Evolutionary conservation across 1,284 basidiomycete genomes (phyloP), one percentile per base, ranked within the genome.

Genomic region (Ustilago hordei): DNA sequence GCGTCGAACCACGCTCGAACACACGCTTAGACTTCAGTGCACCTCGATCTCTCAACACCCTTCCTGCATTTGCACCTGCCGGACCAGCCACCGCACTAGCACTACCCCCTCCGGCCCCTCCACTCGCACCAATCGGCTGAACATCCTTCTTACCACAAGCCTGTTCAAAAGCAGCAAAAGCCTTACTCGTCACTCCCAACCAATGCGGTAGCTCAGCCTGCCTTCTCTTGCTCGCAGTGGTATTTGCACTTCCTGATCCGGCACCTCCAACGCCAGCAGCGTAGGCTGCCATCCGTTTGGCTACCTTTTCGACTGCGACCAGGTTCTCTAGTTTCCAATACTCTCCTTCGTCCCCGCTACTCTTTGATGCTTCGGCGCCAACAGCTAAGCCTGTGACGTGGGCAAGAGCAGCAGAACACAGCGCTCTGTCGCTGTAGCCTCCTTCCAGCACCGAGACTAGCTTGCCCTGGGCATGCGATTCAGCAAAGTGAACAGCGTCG

Each of bases 371-470:
- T 3, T 8, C 12, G 2, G 6, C 4, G 43, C 15, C 28, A 19
- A 32, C 36, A 9, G 75, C 70, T 3, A 85, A 60, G 3, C 75
- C 83, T 4, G 67, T 78, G 8, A 83, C 65, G 32, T 83, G 83
- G 11, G 81, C 81, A n/a, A 84, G 43, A 3, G 81, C 74, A 17
- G 79, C 95, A 74, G 92, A 94, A 13, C 89, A 91, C 58, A 98
- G 87, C 4, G 86, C 85, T 8, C 92, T 90, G 84, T 98, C 95
- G 78, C 93, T 94, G 84, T 99, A 98, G 0, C 95, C 96, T 1
- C 95, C 95, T 86, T 99, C 96, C 1, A 99, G 90, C 0, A 98
- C 92, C 73, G 93, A 94, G 28, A 98, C 89, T 1, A 97, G 83
- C 57, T 92, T 90, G 0, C 95, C 94, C 0, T 86, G 81, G 0